These are phyloP conservation scores for Nemania sp. DNA, from an alignment of 2,329 filamentous ascomycete genomes.

Conservation along the genomic window DNA sequence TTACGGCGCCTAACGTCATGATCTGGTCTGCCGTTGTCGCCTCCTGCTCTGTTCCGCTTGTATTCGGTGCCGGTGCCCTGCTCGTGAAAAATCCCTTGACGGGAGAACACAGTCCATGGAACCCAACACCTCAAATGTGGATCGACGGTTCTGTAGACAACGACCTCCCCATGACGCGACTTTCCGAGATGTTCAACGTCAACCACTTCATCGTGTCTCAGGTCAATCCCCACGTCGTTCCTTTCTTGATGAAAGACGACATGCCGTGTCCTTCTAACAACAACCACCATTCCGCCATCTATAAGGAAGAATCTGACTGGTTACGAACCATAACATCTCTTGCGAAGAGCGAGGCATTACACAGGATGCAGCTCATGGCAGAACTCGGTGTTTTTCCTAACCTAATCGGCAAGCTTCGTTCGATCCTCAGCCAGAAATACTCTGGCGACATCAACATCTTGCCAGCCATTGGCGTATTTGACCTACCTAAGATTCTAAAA, in stretches of 20 bases:
- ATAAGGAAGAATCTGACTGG: constrained; percentile 57
- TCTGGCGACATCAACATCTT: constrained; percentile 95
- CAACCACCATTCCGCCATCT: constrained; percentile 34
- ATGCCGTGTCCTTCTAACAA: constrained; percentile 47
- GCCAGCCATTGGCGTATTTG: constrained; percentile 73
- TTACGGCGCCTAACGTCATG: constrained; percentile 90
- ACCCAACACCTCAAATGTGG: constrained; percentile 80
- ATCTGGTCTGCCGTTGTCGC: constrained; percentile 97
- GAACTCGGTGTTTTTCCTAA: constrained; percentile 83
- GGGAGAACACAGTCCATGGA: constrained; percentile 78
- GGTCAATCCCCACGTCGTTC: constrained; percentile 91
- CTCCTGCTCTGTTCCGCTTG: constrained; percentile 86
- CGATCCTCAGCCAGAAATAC: constrained; percentile 86
- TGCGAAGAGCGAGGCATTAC: constrained; percentile 77
- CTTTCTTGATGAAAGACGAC: constrained; percentile 79
- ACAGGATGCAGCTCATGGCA: constrained; percentile 77
- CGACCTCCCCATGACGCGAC: constrained; percentile 84
- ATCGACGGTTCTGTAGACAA: constrained; percentile 96
- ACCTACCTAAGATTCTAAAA: constrained; percentile 75
- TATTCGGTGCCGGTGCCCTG: constrained; percentile 79
- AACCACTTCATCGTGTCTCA: constrained; percentile 98
- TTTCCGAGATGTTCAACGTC: constrained; percentile 96
- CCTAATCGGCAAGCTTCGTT: constrained; percentile 74
- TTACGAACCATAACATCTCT: constrained; percentile 69
- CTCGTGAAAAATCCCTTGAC: constrained; percentile 85